Evolutionary conservation across 768 basidiomycete genomes (phyloP).

Genomic region (Harrya chromipes): DNA sequence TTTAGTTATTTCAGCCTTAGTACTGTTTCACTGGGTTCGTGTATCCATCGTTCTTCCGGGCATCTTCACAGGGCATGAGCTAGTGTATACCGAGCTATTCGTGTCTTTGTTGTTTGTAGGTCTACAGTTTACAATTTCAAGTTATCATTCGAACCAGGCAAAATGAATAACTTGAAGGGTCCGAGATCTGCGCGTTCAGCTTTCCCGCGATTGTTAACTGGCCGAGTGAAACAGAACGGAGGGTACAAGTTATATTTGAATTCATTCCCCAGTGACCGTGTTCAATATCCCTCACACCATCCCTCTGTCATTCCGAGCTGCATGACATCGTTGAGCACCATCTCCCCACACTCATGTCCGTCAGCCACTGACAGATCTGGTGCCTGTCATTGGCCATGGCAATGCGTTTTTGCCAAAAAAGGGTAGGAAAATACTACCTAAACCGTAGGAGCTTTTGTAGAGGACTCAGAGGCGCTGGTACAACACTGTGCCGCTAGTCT

Average conservation of each 20-base stretch:
- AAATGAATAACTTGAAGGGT: no score
- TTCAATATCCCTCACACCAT: no score
- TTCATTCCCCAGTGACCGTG: neutral
- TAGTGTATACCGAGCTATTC: no score
- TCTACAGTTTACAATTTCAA: neutral
- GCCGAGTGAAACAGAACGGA: neutral
- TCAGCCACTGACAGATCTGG: neutral
- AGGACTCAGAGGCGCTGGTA: neutral
- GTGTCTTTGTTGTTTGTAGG: slow-evolving; percentile 1
- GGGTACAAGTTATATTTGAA: neutral
- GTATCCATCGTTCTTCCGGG: neutral
- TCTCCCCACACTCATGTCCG: neutral
- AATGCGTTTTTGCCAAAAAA: slow-evolving; percentile 13
- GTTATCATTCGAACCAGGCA: neutral
- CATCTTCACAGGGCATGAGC: no score
- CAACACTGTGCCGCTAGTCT: neutral
- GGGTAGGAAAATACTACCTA: slow-evolving; percentile 11
- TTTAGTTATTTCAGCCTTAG: neutral
- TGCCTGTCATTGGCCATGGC: no score
- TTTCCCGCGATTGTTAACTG: no score
- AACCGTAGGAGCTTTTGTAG: slow-evolving; percentile 1
- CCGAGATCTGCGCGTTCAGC: no score
- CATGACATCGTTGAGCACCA: no score
- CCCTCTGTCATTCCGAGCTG: no score
- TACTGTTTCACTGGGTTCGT: neutral